Evolutionary conservation across 225 moss, liverwort and hornwort genomes (phyloP).

Genomic region (Bryoerythrophyllum caledonicum): DNA sequence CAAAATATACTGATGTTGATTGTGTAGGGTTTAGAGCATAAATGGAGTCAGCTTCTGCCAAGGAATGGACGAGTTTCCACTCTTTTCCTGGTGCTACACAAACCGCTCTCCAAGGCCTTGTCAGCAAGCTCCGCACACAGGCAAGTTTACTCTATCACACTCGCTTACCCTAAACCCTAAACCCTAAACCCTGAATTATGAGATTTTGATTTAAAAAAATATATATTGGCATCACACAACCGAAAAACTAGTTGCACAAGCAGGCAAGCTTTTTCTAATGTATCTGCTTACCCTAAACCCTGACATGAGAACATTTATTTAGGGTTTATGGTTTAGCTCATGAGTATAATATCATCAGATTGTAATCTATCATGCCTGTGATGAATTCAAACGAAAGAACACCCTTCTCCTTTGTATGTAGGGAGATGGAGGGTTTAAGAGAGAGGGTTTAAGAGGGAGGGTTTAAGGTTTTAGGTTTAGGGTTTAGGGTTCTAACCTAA

Average conservation of each 20-base stretch:
- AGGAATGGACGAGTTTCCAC: slow-evolving; percentile 49
- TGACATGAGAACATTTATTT: too few species aligned
- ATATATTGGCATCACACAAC: too few species aligned
- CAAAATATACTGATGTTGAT: not conserved
- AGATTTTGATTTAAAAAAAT: too few species aligned
- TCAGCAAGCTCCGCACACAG: slow-evolving; percentile 57
- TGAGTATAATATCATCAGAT: not conserved
- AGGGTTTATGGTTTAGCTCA: not conserved
- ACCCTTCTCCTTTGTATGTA: too few species aligned
- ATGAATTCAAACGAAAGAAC: not conserved
- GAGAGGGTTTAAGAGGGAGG: too few species aligned
- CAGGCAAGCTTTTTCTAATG: slow-evolving; percentile 8
- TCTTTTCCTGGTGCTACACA: slow-evolving; percentile 67
- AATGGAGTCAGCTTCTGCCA: not conserved
- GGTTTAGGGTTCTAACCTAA: too few species aligned
- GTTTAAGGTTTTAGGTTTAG: too few species aligned
- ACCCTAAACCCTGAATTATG: too few species aligned
- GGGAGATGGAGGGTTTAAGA: too few species aligned
- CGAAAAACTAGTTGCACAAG: not conserved
- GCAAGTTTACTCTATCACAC: not conserved
- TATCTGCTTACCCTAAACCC: too few species aligned
- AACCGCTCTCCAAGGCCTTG: slow-evolving; percentile 48
- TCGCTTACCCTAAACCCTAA: too few species aligned
- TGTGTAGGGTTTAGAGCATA: not conserved
- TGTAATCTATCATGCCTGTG: not conserved